These are phyloP conservation scores for Plantago major DNA, from an alignment of 257 asterid genomes.

Conservation along the genomic window DNA sequence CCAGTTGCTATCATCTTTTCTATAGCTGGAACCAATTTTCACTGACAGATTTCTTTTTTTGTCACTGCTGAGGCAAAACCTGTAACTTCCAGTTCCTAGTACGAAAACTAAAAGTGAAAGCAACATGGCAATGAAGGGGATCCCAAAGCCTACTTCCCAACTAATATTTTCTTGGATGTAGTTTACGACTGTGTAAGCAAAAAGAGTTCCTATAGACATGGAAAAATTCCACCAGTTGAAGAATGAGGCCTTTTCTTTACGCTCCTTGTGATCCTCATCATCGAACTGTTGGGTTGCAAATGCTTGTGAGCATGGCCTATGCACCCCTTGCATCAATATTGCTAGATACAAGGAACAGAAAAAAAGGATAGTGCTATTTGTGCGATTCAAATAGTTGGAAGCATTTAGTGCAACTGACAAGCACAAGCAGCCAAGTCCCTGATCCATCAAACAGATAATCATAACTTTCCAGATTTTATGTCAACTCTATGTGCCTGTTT, in stretches of 20 bases:
- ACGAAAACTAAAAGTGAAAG: neutral
- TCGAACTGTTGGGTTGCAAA: constrained; percentile 27
- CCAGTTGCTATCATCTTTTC: constrained; percentile 12
- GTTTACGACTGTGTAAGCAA: neutral
- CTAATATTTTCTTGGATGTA: constrained; percentile 7
- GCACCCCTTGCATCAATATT: constrained; percentile 22
- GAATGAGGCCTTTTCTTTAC: no score
- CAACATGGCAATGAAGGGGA: constrained; percentile 8
- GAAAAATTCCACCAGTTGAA: constrained; percentile 12
- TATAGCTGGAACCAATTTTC: constrained; percentile 5
- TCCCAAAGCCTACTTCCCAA: constrained; percentile 11
- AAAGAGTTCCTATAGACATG: neutral
- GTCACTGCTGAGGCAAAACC: neutral
- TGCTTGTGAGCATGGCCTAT: constrained; percentile 15
- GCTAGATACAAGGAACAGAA: constrained; percentile 22
- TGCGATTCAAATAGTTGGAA: neutral
- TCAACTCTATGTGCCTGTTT: no score
- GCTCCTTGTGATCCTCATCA: neutral
- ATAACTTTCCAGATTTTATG: neutral
- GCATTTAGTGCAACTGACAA: neutral
- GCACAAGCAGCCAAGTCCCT: neutral
- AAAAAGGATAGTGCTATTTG: neutral
- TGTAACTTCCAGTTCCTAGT: constrained; percentile 2
- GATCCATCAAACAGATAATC: neutral
- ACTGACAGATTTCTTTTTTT: neutral